Conservation (phyloP, 352 stramenopile genomes). For the Globisporangium alternatum region DNA sequence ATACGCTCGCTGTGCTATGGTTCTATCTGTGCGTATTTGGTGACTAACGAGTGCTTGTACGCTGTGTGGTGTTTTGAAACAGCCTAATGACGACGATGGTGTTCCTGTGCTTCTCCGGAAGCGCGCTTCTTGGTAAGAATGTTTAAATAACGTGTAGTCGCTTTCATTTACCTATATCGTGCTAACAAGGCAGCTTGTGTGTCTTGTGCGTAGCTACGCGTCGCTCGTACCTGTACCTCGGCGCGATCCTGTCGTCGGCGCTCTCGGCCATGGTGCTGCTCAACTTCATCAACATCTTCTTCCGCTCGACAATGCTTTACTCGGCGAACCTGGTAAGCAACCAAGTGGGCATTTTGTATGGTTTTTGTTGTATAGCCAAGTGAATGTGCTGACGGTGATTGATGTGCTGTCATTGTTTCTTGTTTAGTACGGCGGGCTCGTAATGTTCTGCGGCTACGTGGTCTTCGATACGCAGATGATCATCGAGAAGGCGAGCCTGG, state of each 20-base stretch:
- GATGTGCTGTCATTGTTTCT: neutral
- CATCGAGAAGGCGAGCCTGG: slow-evolving; percentile 81
- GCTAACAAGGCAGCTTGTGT: neutral
- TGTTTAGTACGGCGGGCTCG: slow-evolving; percentile 73
- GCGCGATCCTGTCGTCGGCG: slow-evolving; percentile 65
- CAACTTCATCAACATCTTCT: slow-evolving; percentile 63
- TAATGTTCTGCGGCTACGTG: slow-evolving; percentile 88
- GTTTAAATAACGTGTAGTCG: neutral
- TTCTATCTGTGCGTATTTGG: neutral
- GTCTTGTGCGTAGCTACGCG: slow-evolving; percentile 41
- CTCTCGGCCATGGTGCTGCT: slow-evolving; percentile 52
- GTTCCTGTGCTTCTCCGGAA: slow-evolving; percentile 85
- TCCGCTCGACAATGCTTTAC: slow-evolving; percentile 53
- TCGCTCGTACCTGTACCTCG: slow-evolving; percentile 83
- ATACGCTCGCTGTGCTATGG: neutral
- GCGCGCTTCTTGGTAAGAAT: slow-evolving; percentile 58
- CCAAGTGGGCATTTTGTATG: neutral
- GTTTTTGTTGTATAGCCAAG: no score
- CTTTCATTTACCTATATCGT: neutral
- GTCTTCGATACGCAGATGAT: slow-evolving; percentile 92
- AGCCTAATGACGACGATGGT: slow-evolving; percentile 74
- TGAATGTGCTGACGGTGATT: neutral
- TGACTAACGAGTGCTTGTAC: slow-evolving; percentile 4
- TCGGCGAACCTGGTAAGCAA: slow-evolving; percentile 51
- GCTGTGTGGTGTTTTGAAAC: slow-evolving; percentile 1